Evolutionary conservation across 176 grass and related monocot genomes (phyloP), one percentile per base, ranked within the genome.

Genomic region (Elaeis guineensis): DNA sequence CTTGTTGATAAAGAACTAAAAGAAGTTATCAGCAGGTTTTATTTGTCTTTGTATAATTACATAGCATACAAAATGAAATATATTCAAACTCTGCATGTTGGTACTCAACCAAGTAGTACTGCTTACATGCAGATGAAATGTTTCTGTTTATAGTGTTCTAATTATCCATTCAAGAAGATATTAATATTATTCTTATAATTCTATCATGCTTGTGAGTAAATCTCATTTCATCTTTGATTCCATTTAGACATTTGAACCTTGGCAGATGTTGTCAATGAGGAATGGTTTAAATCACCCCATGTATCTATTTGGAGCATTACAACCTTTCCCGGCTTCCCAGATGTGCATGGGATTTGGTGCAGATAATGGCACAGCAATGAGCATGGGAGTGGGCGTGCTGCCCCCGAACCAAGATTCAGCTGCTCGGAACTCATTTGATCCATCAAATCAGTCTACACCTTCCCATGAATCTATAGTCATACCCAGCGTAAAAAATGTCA

Each of bases 241-340:
- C 35, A 44, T 44, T 30, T 44, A 11, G 8, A 44, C 11, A 2
- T 44, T 44, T 44, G 35, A 44, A 44, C 14, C 24, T 25, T 68
- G 39, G 11, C 75, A 96, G 92, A 96, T 96, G 81, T 17, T 96
- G 35, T 90, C 92, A 51, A 82, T 96, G 92, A 82, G 87, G 84
- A 90, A 96, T 35, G 87, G 87, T 44, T 70, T 96, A 79, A 87
- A 82, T 72, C 79, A 90, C 66, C 81, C 83, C 53, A 84, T 71
- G 0, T 96, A 85, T 64, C 51, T 90, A 48, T 87, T 83, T 49
- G 86, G 86, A 65, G 80, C 77, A 39, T 77, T 90, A 59, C 83
- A 90, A 30, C 69, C 81, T 78, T 61, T 77, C 0, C 92, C 87
- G 82, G 75, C 83, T 25, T 88, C 87, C 54, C 83, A 90, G 19